Percentiles rank a stretch among this genome's conserved stretches.
phyloP scores from a whole-genome alignment of 768 basidiomycete genomes.

The Naematelia encephala region DNA sequence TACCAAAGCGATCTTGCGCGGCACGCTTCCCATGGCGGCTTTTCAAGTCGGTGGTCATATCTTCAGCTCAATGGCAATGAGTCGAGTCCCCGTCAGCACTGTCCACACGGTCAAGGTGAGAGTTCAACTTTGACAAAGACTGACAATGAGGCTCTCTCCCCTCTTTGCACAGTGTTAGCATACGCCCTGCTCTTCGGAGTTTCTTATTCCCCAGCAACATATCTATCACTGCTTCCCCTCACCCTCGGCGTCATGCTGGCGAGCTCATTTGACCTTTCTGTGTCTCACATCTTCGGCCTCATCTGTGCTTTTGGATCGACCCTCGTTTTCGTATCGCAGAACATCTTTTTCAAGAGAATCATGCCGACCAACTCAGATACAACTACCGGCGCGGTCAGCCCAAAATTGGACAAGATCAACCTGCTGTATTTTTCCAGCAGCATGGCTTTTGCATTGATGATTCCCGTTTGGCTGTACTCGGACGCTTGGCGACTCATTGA shows the following conservation, averaged over 20 bases:
- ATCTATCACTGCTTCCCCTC: slow-evolving; percentile 87
- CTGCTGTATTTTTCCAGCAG: slow-evolving; percentile 88
- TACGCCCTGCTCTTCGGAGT: slow-evolving; percentile 92
- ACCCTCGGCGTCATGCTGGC: slow-evolving; percentile 97
- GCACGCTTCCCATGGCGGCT: slow-evolving; percentile 88
- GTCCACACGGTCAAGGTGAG: slow-evolving; percentile 98
- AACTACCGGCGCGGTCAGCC: slow-evolving; percentile 18
- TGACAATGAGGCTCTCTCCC: slow-evolving; percentile 77
- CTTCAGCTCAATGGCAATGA: slow-evolving; percentile 95
- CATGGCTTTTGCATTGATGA: slow-evolving; percentile 92
- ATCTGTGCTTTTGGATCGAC: slow-evolving; percentile 96
- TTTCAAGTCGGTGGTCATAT: slow-evolving; percentile 99
- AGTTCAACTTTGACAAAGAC: slow-evolving; percentile 15
- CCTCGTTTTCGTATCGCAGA: slow-evolving; percentile 92
- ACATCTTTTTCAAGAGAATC: slow-evolving; percentile 99
- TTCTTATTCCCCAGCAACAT: slow-evolving; percentile 85
- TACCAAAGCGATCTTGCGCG: slow-evolving; percentile 66
- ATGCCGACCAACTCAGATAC: slow-evolving; percentile 61
- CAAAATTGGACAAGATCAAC: slow-evolving; percentile 93
- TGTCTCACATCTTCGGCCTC: slow-evolving; percentile 79
- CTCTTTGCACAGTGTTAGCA: slow-evolving; percentile 92
- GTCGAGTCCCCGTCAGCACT: slow-evolving; percentile 91
- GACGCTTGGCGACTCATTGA: slow-evolving; percentile 71
- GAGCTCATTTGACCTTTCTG: slow-evolving; percentile 86
- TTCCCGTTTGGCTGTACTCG: slow-evolving; percentile 88